These are phyloP conservation scores for Penicillium crystallinum DNA, from an alignment of 495 filamentous ascomycete genomes.

Conservation along the genomic window DNA sequence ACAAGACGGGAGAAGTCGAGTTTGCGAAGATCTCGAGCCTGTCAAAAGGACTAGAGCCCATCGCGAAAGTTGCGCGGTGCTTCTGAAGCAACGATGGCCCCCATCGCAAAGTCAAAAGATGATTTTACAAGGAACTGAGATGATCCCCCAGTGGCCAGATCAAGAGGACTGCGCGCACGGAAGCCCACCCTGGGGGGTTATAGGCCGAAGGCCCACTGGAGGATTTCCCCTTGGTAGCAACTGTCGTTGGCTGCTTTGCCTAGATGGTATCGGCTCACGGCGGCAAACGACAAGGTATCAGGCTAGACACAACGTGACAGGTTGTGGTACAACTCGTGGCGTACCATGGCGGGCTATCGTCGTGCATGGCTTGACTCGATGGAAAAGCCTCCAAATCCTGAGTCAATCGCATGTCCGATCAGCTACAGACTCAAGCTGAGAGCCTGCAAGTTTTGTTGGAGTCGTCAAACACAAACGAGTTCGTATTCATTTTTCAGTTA, in stretches of 20 bases:
- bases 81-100: conserved; percentile 9
- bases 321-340: conserved; percentile 1
- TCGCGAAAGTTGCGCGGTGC: conserved; percentile 10
- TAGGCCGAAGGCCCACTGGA: conserved; percentile 10
- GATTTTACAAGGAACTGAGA: conserved; percentile 7
- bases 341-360: conserved; percentile 4
- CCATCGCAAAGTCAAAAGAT: conserved; percentile 10
- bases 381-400: background rate
- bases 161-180: conserved; percentile 11
- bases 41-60: conserved; percentile 6
- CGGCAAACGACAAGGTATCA: conserved; percentile 1
- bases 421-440: conserved; percentile 12
- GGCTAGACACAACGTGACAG: conserved; percentile 11
- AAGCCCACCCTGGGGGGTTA: conserved; percentile 10
- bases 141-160: background rate
- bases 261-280: conserved; percentile 10
- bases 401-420: background rate
- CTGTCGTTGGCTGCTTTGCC: conserved; percentile 1
- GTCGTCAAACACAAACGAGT: background rate
- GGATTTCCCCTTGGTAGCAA: conserved; percentile 1
- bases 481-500: conserved; percentile 1
- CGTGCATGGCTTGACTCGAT: conserved; percentile 1
- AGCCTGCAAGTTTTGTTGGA: background rate
- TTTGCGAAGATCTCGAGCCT: conserved; percentile 12
- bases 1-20: conserved; percentile 13